These are phyloP conservation scores for Phylloporus sp. DNA, from an alignment of 768 basidiomycete species.

Conservation along the genomic window DNA sequence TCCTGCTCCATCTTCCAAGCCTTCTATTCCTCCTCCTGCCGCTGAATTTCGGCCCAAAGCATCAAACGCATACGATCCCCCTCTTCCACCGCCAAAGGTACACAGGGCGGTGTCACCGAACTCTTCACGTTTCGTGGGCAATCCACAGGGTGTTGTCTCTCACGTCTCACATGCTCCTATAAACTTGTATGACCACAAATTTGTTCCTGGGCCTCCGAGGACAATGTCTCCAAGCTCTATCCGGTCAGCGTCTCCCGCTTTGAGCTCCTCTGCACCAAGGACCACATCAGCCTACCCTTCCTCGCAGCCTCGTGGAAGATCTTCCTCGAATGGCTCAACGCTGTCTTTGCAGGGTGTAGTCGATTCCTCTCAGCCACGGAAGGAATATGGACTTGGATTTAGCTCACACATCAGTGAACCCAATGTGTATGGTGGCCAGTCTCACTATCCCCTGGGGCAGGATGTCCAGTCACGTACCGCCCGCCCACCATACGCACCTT, in stretches of 20 bases:
- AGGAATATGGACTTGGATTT: constrained; percentile 26
- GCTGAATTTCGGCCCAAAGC: constrained; percentile 60
- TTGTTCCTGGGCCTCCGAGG: constrained; percentile 22
- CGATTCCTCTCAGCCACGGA: constrained; percentile 21
- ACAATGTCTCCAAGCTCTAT: constrained; percentile 29
- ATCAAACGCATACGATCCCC: constrained; percentile 74
- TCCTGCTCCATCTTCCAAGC: constrained; percentile 28
- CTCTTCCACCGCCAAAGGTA: constrained; percentile 51
- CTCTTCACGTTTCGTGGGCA: constrained; percentile 21
- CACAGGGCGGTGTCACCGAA: constrained; percentile 24
- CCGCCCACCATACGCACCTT: constrained; percentile 71
- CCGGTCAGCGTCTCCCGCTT: constrained; percentile 21
- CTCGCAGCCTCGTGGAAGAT: constrained; percentile 34
- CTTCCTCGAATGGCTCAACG: constrained; percentile 44
- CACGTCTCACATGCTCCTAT: constrained; percentile 8
- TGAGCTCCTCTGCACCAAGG: constrained; percentile 37
- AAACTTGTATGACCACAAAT: constrained; percentile 20
- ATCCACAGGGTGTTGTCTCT: constrained; percentile 11
- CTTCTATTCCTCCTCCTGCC: constrained; percentile 36
- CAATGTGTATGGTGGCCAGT: constrained; percentile 11
- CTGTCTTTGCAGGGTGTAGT: constrained; percentile 30
- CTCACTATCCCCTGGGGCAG: constrained; percentile 20
- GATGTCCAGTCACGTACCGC: constrained; percentile 33
- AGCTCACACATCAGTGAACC: constrained; percentile 18
- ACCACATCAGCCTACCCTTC: constrained; percentile 11